A percentile compares a stretch with the other conserved stretches of the same genome.
These are phyloP conservation scores for Entomophthora muscae DNA, from an alignment of 371 early-diverging fungal species.

Conservation along the genomic window DNA sequence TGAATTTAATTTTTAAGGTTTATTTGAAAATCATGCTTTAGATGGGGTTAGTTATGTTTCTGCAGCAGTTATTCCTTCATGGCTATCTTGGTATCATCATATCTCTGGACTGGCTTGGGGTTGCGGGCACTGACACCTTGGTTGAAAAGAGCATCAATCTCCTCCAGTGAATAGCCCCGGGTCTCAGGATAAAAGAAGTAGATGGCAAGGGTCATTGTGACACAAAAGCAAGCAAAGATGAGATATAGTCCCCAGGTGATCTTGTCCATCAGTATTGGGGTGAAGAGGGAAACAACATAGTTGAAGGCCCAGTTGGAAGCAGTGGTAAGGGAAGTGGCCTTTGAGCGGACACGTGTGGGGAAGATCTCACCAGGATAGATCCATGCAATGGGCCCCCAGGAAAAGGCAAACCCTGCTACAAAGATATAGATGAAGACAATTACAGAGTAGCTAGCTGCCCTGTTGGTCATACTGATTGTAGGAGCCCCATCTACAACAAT, in stretches of 20 bases:
- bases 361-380: no score
- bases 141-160: slow-evolving; percentile 45
- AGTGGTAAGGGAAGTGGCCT: slow-evolving; percentile 69
- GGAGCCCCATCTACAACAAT: slow-evolving; percentile 8
- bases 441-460: slow-evolving; percentile 26
- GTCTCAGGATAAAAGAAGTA: slow-evolving; percentile 69
- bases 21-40: no score
- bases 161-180: slow-evolving; percentile 51
- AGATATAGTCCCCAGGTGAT: slow-evolving; percentile 44
- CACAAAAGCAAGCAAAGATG: slow-evolving; percentile 40
- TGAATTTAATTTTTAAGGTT: no score
- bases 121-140: slow-evolving; percentile 3
- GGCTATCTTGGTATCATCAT: no score
- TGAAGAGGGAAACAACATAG: slow-evolving; percentile 35
- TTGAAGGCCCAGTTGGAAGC: no score
- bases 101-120: no score
- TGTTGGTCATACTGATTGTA: slow-evolving; percentile 20
- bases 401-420: slow-evolving; percentile 47
- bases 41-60: no score
- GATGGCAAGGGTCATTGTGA: slow-evolving; percentile 30
- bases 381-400: no score
- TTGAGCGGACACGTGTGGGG: slow-evolving; percentile 56
- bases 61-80: no score
- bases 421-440: slow-evolving; percentile 50
- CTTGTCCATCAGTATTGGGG: slow-evolving; percentile 37